phyloP scores from a whole-genome alignment of 225 moss, liverwort and hornwort species.

The Rhytidiadelphus loreus region DNA sequence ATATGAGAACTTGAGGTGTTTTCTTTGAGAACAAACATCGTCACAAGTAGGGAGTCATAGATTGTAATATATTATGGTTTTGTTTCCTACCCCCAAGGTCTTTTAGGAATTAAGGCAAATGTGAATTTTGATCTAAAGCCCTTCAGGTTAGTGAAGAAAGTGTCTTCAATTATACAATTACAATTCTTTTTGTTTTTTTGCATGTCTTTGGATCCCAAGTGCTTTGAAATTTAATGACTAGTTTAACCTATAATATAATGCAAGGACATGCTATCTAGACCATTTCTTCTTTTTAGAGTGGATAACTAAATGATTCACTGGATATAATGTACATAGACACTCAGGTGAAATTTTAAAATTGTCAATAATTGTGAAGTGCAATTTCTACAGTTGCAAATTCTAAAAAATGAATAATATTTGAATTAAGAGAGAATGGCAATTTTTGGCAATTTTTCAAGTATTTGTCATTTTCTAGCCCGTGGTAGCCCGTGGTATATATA shows the following conservation, averaged over 20 bases:
- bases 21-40: not conserved
- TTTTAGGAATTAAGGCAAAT: not conserved
- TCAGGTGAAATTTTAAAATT: too few species aligned
- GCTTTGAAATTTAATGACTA: not conserved
- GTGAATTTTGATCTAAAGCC: not conserved
- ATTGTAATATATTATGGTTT: not conserved
- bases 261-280: not conserved
- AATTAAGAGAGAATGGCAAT: too few species aligned
- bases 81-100: not conserved
- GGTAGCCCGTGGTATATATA: too few species aligned
- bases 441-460: too few species aligned
- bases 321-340: not conserved
- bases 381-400: too few species aligned
- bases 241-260: not conserved
- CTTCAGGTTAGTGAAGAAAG: not conserved
- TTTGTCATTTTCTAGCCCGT: too few species aligned
- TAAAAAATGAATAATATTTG: too few species aligned
- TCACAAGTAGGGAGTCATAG: not conserved
- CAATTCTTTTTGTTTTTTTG: too few species aligned
- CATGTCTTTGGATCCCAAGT: not conserved
- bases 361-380: too few species aligned
- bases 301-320: not conserved
- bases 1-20: not conserved
- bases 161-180: not conserved
- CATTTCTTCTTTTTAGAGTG: not conserved